phyloP scores from a whole-genome alignment of 179 eudicot species.

The Pouteria campechiana region DNA sequence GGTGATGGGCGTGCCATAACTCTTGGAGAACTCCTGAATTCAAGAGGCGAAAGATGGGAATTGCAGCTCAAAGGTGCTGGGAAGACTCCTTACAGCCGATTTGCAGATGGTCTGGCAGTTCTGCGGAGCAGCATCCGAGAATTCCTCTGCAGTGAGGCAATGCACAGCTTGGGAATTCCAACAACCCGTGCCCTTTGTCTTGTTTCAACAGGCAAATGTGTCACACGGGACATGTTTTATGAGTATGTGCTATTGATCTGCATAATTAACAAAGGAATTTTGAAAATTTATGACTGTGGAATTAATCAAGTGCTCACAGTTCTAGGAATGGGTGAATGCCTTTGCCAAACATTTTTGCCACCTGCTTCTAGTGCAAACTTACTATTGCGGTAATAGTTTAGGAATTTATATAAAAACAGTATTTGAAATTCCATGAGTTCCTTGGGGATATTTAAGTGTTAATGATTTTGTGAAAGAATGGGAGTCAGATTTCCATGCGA shows the following conservation, averaged over 20 bases:
- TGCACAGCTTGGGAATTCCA: slow-evolving; percentile 92
- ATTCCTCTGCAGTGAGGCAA: slow-evolving; percentile 97
- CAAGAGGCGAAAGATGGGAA: slow-evolving; percentile 89
- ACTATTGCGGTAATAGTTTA: too few species aligned
- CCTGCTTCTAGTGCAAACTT: too few species aligned
- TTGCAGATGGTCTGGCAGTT: slow-evolving; percentile 99
- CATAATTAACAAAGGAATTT: too few species aligned
- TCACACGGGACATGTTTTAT: slow-evolving; percentile 88
- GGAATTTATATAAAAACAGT: too few species aligned
- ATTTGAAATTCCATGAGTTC: too few species aligned
- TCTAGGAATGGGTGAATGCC: too few species aligned
- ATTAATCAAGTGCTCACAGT: too few species aligned
- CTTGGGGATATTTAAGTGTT: too few species aligned
- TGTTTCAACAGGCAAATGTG: slow-evolving; percentile 86
- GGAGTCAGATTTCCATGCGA: too few species aligned
- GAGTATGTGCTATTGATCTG: slow-evolving; percentile 83
- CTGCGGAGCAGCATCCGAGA: slow-evolving; percentile 93
- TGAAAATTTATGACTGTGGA: too few species aligned
- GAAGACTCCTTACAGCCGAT: slow-evolving; percentile 95
- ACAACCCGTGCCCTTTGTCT: slow-evolving; percentile 95
- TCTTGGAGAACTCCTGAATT: slow-evolving; percentile 77
- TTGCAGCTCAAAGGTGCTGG: slow-evolving; percentile 98
- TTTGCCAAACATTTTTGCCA: too few species aligned
- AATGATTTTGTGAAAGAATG: too few species aligned
- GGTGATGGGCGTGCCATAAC: slow-evolving; percentile 99